phyloP scores from a whole-genome alignment of 345 rosid genomes.

The Odontarrhena argentea region DNA sequence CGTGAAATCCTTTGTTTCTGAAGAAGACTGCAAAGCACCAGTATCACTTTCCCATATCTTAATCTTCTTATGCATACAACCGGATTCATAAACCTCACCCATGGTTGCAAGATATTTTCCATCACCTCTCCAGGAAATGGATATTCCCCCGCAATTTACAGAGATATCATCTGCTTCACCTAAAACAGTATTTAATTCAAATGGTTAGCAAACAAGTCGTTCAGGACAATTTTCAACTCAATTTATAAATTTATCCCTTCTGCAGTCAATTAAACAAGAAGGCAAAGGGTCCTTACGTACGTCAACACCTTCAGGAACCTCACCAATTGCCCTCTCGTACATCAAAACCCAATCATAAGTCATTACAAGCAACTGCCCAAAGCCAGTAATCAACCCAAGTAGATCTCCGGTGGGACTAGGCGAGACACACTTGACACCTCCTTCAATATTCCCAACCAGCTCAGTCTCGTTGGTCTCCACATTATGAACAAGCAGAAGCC shows the following conservation, averaged over 20 bases:
- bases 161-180: slow-evolving; percentile 51
- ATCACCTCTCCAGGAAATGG: slow-evolving; percentile 93
- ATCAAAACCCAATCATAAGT: slow-evolving; percentile 96
- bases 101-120: slow-evolving; percentile 83
- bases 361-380: slow-evolving; percentile 86
- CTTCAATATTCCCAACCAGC: slow-evolving; percentile 81
- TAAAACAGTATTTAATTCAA: slow-evolving; percentile 32
- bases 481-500: slow-evolving; percentile 61
- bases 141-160: slow-evolving; percentile 43
- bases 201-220: slow-evolving; percentile 13
- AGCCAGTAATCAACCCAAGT: slow-evolving; percentile 66
- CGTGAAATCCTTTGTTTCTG: slow-evolving; percentile 65
- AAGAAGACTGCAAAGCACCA: slow-evolving; percentile 69
- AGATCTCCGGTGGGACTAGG: slow-evolving; percentile 92
- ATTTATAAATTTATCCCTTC: slow-evolving; percentile 7
- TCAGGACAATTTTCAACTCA: background rate
- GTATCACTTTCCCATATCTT: slow-evolving; percentile 96
- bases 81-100: slow-evolving; percentile 44
- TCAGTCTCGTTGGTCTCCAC: slow-evolving; percentile 66
- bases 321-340: slow-evolving; percentile 69
- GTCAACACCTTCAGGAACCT: slow-evolving; percentile 63
- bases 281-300: slow-evolving; percentile 76
- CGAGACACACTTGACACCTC: slow-evolving; percentile 77
- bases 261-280: slow-evolving; percentile 17
- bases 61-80: slow-evolving; percentile 54